These are phyloP conservation scores for Fusarium nodosum DNA, from an alignment of 2,329 filamentous ascomycete genomes.

Conservation along the genomic window DNA sequence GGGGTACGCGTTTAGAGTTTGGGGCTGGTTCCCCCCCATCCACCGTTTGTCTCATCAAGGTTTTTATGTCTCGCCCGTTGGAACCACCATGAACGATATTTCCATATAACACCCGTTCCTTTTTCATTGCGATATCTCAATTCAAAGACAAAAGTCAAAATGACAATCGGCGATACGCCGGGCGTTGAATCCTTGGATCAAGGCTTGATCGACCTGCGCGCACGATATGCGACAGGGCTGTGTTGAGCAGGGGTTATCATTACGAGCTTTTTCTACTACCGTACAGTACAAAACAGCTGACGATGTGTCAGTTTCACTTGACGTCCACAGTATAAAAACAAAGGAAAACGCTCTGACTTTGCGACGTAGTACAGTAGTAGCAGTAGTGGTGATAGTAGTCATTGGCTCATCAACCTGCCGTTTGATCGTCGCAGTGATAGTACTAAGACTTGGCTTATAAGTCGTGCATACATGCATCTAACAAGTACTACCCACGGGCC, in stretches of 20 bases:
- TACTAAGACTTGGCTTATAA: not conserved
- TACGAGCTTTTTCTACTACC: not conserved
- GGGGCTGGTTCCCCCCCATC: not conserved
- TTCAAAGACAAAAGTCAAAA: not conserved
- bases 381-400: too few species aligned
- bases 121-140: not conserved
- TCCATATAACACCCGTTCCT: not conserved
- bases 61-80: not conserved
- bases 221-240: conserved; percentile 19
- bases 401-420: conserved; percentile 8
- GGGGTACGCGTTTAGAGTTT: conserved; percentile 26
- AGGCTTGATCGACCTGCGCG: conserved; percentile 17
- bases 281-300: not conserved
- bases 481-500: conserved; percentile 4
- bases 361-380: not conserved
- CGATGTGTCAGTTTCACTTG: not conserved
- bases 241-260: conserved; percentile 15
- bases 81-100: not conserved
- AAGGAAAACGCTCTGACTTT: conserved; percentile 19
- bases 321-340: not conserved
- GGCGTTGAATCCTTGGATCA: not conserved
- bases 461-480: conserved; percentile 1
- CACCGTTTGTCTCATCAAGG: not conserved
- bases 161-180: conserved; percentile 5
- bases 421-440: not conserved